Evolutionary conservation across 306 rosid species (phyloP).

Genomic region (Calophaca sinica): DNA sequence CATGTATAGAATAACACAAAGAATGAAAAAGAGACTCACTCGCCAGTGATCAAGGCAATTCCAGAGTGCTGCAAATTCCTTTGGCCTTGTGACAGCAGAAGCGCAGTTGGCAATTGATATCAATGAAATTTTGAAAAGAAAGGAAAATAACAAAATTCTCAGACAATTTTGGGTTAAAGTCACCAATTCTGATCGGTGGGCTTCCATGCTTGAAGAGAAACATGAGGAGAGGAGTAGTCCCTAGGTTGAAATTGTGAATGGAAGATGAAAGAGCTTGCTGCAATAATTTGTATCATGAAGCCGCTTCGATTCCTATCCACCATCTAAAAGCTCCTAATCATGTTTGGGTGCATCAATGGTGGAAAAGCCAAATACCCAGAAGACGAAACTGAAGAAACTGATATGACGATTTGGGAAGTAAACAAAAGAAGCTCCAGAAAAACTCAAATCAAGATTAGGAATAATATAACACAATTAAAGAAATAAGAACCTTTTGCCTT

Average conservation of each 20-base stretch:
- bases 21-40: too few species aligned
- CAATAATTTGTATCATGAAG: conserved; percentile 69
- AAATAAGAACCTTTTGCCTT: too few species aligned
- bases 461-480: too few species aligned
- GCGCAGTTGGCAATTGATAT: too few species aligned
- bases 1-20: too few species aligned
- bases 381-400: conserved; percentile 27
- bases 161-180: not conserved
- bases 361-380: conserved; percentile 59
- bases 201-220: conserved; percentile 67
- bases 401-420: too few species aligned
- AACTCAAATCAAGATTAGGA: too few species aligned
- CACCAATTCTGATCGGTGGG: conserved; percentile 62
- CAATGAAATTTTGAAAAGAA: too few species aligned
- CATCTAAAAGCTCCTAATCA: conserved; percentile 50
- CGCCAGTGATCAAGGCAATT: too few species aligned
- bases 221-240: conserved; percentile 77
- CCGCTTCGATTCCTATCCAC: conserved; percentile 68
- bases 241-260: conserved; percentile 64
- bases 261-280: conserved; percentile 80
- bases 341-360: conserved; percentile 66
- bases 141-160: not conserved
- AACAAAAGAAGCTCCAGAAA: too few species aligned
- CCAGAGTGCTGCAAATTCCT: too few species aligned
- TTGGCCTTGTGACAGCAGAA: too few species aligned